A percentile compares a stretch with the other conserved stretches of the same genome.
Evolutionary conservation across 208 protist genomes (phyloP).

Genomic region (Acanthamoeba castellanii): DNA sequence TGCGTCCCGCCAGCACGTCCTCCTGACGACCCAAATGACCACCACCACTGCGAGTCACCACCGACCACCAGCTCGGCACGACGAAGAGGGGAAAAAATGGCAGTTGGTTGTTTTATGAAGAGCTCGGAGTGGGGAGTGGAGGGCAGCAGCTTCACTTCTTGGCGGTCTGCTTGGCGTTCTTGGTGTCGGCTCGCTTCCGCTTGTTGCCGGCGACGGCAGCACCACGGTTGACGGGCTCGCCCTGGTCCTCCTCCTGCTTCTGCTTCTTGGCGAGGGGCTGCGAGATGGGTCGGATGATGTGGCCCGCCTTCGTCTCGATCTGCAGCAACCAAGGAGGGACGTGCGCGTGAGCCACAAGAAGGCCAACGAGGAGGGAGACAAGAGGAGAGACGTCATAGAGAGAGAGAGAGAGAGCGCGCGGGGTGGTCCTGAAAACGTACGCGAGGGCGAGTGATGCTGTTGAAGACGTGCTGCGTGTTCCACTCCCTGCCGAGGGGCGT

Average conservation of each 20-base stretch:
- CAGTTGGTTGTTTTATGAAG: too few relatives aligned
- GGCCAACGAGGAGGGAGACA: too few relatives aligned
- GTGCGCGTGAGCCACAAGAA: too few relatives aligned
- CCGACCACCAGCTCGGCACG: too few relatives aligned
- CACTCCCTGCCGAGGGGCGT: conserved; percentile 71
- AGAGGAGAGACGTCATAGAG: too few relatives aligned
- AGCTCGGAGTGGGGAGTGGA: neutral
- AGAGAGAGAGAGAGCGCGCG: too few relatives aligned
- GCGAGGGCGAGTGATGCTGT: conserved; percentile 25
- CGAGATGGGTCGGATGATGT: conserved; percentile 57
- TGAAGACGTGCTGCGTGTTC: conserved; percentile 59
- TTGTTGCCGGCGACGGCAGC: neutral
- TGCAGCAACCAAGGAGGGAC: neutral
- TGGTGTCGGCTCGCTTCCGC: neutral
- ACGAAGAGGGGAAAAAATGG: neutral
- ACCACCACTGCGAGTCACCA: too few relatives aligned
- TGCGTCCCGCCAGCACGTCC: neutral
- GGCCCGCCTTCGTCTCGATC: conserved; percentile 65
- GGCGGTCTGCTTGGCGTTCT: neutral
- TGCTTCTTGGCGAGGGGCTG: neutral
- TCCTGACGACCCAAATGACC: neutral
- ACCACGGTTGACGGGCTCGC: conserved; percentile 31
- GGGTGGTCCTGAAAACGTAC: neutral
- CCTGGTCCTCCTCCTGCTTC: conserved; percentile 18
- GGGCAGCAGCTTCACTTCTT: neutral